Base-by-base conservation (phyloP, 108 stramenopile genomes). In the Pseudonitzschia multiseries region DNA sequence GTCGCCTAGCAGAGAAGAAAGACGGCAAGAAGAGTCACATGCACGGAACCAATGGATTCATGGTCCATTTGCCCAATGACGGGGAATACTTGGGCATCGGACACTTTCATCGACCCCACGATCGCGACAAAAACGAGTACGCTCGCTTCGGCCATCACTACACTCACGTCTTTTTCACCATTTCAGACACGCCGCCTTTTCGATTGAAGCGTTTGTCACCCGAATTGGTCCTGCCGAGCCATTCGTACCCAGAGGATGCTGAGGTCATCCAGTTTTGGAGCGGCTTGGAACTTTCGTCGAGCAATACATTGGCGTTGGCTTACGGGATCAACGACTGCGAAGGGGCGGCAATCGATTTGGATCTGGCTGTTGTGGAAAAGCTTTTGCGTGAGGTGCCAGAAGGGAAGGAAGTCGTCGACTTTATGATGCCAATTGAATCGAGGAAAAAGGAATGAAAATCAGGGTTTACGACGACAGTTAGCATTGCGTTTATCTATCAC, bases 131-230 rank as follows among this genome's bases (percentile, higher is more conserved):
- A 12, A 89, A 88, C 41, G 79, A 86, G 21, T 89, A 88, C 80
- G 90, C 91, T 33, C 70, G 88, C 32, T 90, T 90, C 73, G 94
- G 94, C 17, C 94, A 95, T 83, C 94, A 95, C 68, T 95, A 95
- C 71, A 95, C 80, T 60, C 87, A 77, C 74, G 84, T 78, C 44
- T 88, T 79, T 54, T 82, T 79, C 56, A 87, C 75, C 33, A 81
- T 81, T 48, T 26, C 79, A 12, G 71, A 71, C 67, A 21, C 22
- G 59, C 60, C 70, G 53, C 76, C 77, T 0, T 87, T 73, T 71
- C 79, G 75, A 53, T 71, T 95, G 73, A 79, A 80, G 54, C 75
- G 87, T 13, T 44, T 94, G 21, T 86, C 85, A 13, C 83, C 87
- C 66, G 91, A 95, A 81, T 85, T 92, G 66, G 65, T 90, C 12